Percentiles rank a stretch among this genome's conserved stretches.
phyloP scores from a whole-genome alignment of 2,329 filamentous ascomycete species.

The Tolypocladium ovalisporum region DNA sequence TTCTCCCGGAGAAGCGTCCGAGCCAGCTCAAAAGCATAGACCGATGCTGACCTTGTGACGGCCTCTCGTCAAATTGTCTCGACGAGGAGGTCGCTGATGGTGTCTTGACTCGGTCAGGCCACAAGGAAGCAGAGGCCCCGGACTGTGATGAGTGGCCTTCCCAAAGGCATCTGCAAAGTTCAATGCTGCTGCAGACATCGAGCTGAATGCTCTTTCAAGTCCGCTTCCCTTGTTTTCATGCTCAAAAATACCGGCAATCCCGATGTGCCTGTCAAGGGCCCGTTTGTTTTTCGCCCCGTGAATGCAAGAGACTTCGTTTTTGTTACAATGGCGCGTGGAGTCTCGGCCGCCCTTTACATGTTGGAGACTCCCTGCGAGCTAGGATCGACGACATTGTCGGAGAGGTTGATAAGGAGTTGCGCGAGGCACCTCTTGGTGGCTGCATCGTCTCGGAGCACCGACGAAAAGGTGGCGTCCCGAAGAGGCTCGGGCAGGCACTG shows the following conservation, averaged over 20 bases:
- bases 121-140: background rate
- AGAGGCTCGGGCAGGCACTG: conserved; percentile 97
- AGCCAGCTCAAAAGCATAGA: background rate
- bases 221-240: background rate
- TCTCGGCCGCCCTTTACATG: conserved; percentile 15
- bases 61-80: background rate
- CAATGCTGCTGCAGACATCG: background rate
- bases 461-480: conserved; percentile 94
- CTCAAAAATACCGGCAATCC: background rate
- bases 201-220: background rate
- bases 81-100: background rate
- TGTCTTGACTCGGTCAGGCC: background rate
- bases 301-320: background rate
- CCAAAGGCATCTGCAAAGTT: background rate
- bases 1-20: background rate
- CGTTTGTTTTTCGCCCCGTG: background rate
- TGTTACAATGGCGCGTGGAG: background rate
- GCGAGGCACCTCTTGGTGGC: conserved; percentile 95
- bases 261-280: background rate
- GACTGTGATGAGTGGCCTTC: background rate
- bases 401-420: conserved; percentile 94
- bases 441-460: conserved; percentile 90
- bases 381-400: conserved; percentile 64
- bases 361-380: conserved; percentile 20
- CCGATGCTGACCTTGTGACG: background rate